phyloP scores from a whole-genome alignment of 2,329 filamentous ascomycete species.

The Arthrinium phaeospermum region DNA sequence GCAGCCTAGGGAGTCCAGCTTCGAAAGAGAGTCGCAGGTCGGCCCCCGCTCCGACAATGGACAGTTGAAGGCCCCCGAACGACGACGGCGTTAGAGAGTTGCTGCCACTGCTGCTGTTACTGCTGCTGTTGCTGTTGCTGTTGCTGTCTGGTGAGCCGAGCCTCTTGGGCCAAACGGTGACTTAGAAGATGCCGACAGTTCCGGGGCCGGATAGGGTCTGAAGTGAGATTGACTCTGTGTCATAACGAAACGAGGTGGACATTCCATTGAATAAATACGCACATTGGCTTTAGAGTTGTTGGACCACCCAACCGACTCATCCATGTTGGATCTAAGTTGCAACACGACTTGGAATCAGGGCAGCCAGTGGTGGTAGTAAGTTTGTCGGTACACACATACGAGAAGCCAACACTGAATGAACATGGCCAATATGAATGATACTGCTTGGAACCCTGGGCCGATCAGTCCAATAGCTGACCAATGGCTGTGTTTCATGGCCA shows the following conservation, averaged over 20 bases:
- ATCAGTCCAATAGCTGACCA: neutral
- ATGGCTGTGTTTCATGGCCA: neutral
- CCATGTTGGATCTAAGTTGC: neutral
- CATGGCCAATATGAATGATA: no score
- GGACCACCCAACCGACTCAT: neutral
- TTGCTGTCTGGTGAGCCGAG: neutral
- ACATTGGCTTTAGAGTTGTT: conserved; percentile 2
- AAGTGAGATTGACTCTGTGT: conserved; percentile 4
- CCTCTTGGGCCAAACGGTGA: neutral
- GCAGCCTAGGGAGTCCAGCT: neutral
- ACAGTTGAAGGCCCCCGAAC: neutral
- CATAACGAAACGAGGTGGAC: conserved; percentile 14
- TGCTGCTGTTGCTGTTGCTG: neutral
- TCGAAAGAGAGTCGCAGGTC: neutral
- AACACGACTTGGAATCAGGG: neutral
- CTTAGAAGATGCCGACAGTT: neutral
- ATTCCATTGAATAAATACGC: conserved; percentile 10
- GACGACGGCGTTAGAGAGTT: neutral
- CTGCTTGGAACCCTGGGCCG: neutral
- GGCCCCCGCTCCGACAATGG: conserved; percentile 3
- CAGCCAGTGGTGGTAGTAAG: no score
- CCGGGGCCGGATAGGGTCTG: neutral
- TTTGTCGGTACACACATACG: no score
- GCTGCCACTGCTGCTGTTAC: neutral
- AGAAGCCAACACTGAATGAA: neutral